phyloP scores from a whole-genome alignment of 176 grass and related monocot genomes.

The Melocanna baccifera region DNA sequence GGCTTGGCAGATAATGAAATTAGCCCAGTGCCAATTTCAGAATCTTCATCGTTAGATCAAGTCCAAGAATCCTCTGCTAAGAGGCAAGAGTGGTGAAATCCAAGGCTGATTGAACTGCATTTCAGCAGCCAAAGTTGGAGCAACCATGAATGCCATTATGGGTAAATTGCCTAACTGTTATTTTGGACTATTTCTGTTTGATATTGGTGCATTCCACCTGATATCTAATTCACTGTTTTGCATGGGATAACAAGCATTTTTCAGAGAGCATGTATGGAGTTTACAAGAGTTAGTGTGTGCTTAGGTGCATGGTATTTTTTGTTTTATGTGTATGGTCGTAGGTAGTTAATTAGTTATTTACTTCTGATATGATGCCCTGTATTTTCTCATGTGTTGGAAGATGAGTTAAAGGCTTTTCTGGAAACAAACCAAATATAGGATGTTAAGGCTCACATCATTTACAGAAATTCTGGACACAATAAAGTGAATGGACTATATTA shows the following conservation, averaged over 20 bases:
- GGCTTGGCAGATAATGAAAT: constrained; percentile 22
- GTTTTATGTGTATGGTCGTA: not conserved
- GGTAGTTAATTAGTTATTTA: not conserved
- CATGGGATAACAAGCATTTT: not conserved
- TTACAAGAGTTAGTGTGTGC: not conserved
- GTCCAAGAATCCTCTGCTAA: constrained; percentile 17
- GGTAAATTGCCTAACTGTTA: constrained; percentile 22
- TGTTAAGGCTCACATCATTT: not conserved
- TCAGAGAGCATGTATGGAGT: not conserved
- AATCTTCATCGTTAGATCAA: not conserved
- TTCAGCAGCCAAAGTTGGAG: constrained; percentile 5
- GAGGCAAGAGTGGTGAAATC: constrained; percentile 9
- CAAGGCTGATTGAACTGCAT: constrained; percentile 16
- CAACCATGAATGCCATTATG: not conserved
- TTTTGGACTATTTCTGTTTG: not conserved
- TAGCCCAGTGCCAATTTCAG: not conserved
- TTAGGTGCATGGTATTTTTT: not conserved
- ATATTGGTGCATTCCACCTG: not conserved
- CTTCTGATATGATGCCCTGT: not conserved
- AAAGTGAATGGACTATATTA: not conserved
- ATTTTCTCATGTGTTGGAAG: not conserved
- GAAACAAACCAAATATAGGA: not conserved
- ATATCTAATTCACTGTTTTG: not conserved
- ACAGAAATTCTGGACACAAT: not conserved
- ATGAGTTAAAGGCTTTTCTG: not conserved